Percentiles rank a stretch among this genome's conserved stretches.
phyloP scores from a whole-genome alignment of 306 rosid genomes.

The Adenanthera pavonina region DNA sequence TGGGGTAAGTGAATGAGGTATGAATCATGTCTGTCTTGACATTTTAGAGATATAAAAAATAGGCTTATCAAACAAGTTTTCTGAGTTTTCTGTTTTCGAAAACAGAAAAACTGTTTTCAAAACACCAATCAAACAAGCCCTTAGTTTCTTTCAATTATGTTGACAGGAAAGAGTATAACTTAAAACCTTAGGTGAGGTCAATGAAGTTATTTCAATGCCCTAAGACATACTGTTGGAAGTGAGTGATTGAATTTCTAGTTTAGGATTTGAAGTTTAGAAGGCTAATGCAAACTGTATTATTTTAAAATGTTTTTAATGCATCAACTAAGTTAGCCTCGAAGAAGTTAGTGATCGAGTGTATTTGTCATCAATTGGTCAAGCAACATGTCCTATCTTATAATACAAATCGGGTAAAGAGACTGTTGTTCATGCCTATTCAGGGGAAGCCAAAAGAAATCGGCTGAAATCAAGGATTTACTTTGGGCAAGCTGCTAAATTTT shows the following conservation, averaged over 20 bases:
- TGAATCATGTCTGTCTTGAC: neutral
- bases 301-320: neutral
- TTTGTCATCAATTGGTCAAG: neutral
- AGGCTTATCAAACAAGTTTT: too few species aligned
- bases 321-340: neutral
- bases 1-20: neutral
- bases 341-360: too few species aligned
- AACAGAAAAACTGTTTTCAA: too few species aligned
- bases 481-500: neutral
- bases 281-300: too few species aligned
- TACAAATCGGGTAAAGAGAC: neutral
- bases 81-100: too few species aligned
- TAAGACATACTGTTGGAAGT: neutral
- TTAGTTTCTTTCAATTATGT: neutral
- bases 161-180: neutral
- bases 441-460: neutral
- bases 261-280: constrained; percentile 2
- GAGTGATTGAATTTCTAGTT: neutral
- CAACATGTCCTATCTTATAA: neutral
- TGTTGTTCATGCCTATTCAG: neutral
- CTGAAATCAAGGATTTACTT: neutral
- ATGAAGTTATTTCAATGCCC: neutral
- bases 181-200: neutral
- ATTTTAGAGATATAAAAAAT: neutral
- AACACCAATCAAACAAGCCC: too few species aligned